Conservation (phyloP, 371 early-diverging fungal species). For the Apophysomyces variabilis region DNA sequence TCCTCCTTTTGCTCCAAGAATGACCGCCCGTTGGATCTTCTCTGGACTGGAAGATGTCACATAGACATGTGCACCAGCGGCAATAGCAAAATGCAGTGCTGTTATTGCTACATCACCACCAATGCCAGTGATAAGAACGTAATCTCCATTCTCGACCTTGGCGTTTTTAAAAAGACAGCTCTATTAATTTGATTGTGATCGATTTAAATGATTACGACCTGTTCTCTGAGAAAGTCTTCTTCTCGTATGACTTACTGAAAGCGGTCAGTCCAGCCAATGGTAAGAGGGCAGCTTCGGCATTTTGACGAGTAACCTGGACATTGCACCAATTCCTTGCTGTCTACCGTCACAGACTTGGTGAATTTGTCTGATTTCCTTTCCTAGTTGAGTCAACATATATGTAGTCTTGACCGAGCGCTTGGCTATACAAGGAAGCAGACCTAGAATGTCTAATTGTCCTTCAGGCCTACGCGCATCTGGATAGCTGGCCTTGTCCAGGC, state of each 20-base stretch:
- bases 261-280: conserved; percentile 77
- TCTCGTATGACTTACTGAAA: conserved; percentile 27
- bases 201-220: neutral
- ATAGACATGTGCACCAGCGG: conserved; percentile 71
- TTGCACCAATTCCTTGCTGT: conserved; percentile 50
- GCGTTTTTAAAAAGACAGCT: conserved; percentile 63
- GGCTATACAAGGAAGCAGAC: conserved; percentile 57
- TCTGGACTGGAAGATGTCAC: conserved; percentile 71
- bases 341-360: conserved; percentile 60
- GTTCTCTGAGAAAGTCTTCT: neutral
- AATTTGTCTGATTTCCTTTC: conserved; percentile 50
- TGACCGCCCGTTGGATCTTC: conserved; percentile 66
- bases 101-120: conserved; percentile 78
- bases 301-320: conserved; percentile 63
- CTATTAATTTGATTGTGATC: conserved; percentile 18
- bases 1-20: conserved; percentile 72
- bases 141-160: conserved; percentile 54
- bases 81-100: conserved; percentile 71
- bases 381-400: neutral
- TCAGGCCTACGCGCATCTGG: conserved; percentile 66
- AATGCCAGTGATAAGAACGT: conserved; percentile 74
- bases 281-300: conserved; percentile 69
- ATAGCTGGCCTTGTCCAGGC: conserved; percentile 64
- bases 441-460: conserved; percentile 59
- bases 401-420: neutral